Percentiles rank a stretch among this genome's conserved stretches.
Evolutionary conservation across 2,329 filamentous ascomycete genomes (phyloP).

Genomic region (Daldinia sp.): DNA sequence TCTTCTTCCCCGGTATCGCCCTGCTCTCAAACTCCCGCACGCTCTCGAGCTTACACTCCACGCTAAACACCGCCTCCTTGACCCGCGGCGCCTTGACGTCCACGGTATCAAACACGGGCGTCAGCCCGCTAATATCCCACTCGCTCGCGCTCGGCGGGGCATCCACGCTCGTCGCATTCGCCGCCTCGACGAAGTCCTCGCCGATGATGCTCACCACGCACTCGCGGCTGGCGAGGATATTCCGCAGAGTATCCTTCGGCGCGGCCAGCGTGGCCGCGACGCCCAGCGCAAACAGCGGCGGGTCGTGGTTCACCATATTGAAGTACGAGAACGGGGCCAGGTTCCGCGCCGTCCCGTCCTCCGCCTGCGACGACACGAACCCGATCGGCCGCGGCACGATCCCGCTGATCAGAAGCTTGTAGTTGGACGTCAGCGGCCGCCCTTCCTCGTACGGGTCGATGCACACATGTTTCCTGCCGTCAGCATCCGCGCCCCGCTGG

Average conservation of each 20-base stretch:
- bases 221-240: slow-evolving; percentile 75
- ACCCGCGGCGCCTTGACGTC: slow-evolving; percentile 77
- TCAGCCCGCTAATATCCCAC: slow-evolving; percentile 81
- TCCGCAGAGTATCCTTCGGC: slow-evolving; percentile 82
- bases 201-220: slow-evolving; percentile 88
- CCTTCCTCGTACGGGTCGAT: slow-evolving; percentile 83
- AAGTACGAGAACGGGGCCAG: slow-evolving; percentile 90
- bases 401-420: slow-evolving; percentile 88
- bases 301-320: slow-evolving; percentile 84
- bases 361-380: slow-evolving; percentile 63
- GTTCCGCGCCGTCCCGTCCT: slow-evolving; percentile 72
- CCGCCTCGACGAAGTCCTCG: slow-evolving; percentile 86
- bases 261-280: slow-evolving; percentile 54
- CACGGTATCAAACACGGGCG: slow-evolving; percentile 68
- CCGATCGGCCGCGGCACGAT: slow-evolving; percentile 85
- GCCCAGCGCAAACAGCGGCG: slow-evolving; percentile 78
- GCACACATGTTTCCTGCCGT: slow-evolving; percentile 67
- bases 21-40: slow-evolving; percentile 80
- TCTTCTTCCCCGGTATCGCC: slow-evolving; percentile 74
- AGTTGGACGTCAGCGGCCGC: slow-evolving; percentile 76
- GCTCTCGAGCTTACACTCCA: slow-evolving; percentile 82
- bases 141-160: slow-evolving; percentile 79
- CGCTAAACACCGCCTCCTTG: slow-evolving; percentile 80
- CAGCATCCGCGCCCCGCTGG: slow-evolving; percentile 40
- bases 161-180: slow-evolving; percentile 82